Base-by-base conservation (phyloP, 1,139 yeast genomes). In the Yarrowia galli region DNA sequence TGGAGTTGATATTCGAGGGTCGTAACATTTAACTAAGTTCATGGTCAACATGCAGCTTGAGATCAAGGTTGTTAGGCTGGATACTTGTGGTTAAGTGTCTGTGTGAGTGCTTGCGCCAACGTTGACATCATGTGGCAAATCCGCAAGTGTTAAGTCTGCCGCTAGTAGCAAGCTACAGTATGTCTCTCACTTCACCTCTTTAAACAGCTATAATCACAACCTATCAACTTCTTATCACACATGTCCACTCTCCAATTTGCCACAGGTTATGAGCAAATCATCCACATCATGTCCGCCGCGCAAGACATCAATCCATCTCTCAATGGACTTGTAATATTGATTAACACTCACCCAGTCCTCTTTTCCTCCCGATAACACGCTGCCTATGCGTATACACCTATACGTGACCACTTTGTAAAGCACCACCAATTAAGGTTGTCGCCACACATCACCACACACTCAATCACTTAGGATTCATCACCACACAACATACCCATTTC, bases 391-490 rank as follows among this genome's bases (percentile, higher is more conserved):
- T 10, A 28, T 15, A 10, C 25, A 35, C 28, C 25, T 18, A 7
- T 28, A 25, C 38, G 38, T 48, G 38, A 28, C 38, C 22, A 28
- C 54, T 25, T 16, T n/a, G 18, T 5, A n/a, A 6, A 16, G 16
- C 43, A 25, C n/a, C 56, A 12, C 42, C 42, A 35, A 35, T 20
- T 53, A 53, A 53, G 43, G 60, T 53, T 53, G 60, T 53, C 60
- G 60, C 60, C 60, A 53, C 60, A 53, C 60, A 53, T 53, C 64
- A 58, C 49, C 51, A 58, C 51, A 58, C 40, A 18, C 64, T 32
- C 51, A 42, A 32, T 18, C 20, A 56, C 40, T 13, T 42, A 25
- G 35, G 51, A 28, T 16, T 20, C 49, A 23, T 16, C 51, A 43
- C 51, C 51, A 58, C 64, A 58, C 51, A 18, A 12, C n/a, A n/a